Conservation (phyloP, 768 basidiomycete genomes). For the Leccinum arenicola region DNA sequence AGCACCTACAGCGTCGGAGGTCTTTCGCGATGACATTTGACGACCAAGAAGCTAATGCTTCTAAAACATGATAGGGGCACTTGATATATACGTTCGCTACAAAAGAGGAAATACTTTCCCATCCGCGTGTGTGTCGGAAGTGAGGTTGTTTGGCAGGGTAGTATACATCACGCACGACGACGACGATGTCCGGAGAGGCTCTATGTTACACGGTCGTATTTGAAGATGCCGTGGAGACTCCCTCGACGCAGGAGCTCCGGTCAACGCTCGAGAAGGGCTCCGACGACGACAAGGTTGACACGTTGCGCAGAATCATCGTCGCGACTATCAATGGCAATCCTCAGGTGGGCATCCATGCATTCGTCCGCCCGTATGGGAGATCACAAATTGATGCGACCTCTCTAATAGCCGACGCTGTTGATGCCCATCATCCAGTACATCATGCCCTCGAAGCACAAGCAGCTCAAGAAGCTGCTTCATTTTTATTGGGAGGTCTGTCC, state of each 20-base stretch:
- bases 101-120: conserved; percentile 10
- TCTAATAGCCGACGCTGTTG: conserved; percentile 73
- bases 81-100: too few species aligned
- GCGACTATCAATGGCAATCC: conserved; percentile 93
- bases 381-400: not conserved
- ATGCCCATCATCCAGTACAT: conserved; percentile 99
- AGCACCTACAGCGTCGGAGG: not conserved
- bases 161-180: conserved; percentile 7
- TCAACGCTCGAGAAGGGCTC: conserved; percentile 89
- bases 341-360: conserved; percentile 53
- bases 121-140: not conserved
- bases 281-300: conserved; percentile 95
- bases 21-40: too few species aligned
- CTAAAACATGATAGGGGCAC: too few species aligned
- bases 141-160: not conserved
- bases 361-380: not conserved
- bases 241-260: conserved; percentile 79
- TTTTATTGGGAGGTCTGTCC: conserved; percentile 99
- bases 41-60: too few species aligned
- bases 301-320: conserved; percentile 90
- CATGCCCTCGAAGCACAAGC: conserved; percentile 92
- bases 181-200: conserved; percentile 46
- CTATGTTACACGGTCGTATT: conserved; percentile 78
- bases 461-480: conserved; percentile 93
- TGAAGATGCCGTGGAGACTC: conserved; percentile 70